Evolutionary conservation across 73 alveolate species (phyloP), one percentile per base, ranked within the genome.

Genomic region (Paramecium biaurelia): DNA sequence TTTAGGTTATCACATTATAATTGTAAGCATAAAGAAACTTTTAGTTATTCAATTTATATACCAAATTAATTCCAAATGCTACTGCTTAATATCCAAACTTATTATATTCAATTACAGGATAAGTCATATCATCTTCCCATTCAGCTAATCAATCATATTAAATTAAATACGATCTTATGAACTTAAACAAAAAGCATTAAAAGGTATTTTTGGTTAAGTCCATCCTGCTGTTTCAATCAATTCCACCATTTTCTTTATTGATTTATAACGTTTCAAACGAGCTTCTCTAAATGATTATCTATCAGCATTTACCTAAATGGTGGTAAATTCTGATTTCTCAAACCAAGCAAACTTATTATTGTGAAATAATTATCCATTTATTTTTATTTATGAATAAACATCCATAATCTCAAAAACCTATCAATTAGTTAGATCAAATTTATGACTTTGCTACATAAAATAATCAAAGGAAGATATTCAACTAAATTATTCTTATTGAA

Each of bases 101-200:
- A 38, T 70, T 57, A 34, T 89, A 92, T 76, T 94, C 96, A 23
- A 96, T 95, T 76, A 93, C 94, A 59, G 96, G 94, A 57, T 92
- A 94, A 63, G 96, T 94, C 98, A 96, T 96, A 76, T 96, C 97
- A 88, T 96, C 98, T 74, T 96, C 98, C 98, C 98, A 96, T 82
- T 96, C 97, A 57, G 97, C 97, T 89, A 70, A 14, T 21, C 41
- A 58, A 70, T 18, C 20, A 58, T 28, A 21, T 47, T 5, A 20
- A 89, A 45, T 20, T 70, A 12, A 38, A 24, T 89, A 89, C 92
- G 94, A 70, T 96, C 98, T 57, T 56, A 26, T 93, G 98, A 97
- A 68, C 94, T 93, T 42, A 96, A 85, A 85, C 93, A 84, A 82
- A 96, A 68, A 28, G 96, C 96, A 21, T 85, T 86, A 34, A 58